Base-by-base conservation (phyloP, 2,329 filamentous ascomycete genomes). In the Lecanoromycetidae sp. region DNA sequence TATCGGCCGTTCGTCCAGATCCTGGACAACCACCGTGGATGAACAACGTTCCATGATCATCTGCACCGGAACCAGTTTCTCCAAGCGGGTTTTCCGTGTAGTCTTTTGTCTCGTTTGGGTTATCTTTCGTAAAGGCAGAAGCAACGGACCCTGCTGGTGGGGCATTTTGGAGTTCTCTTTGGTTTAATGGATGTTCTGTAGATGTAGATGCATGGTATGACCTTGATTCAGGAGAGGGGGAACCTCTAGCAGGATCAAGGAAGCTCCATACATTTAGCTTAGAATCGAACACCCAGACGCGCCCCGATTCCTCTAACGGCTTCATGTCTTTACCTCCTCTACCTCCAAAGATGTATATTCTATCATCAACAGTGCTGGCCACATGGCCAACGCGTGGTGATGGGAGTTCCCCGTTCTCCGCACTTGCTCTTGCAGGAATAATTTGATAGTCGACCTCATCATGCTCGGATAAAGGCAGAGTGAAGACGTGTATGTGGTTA, bases 341-440 rank as follows among this genome's bases (percentile, higher is more conserved):
- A 8, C 87, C 87, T 39, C 85, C 87, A 63, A 88, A 94, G 34
- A 93, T 54, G 64, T 90, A 90, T 57, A 93, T 79, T 19, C 78
- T 79, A 36, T 74, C 72, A 49, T 79, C 73, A 49, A 91, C 75
- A 1, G 78, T 72, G 10, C 80, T 75, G 0, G 81, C 77, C 27
- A 85, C 80, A 55, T 86, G 77, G 17, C 87, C 87, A 2, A 88
- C 77, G 17, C 87, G 77, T 2, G 84, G 72, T 1, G 70, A 63
- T 0, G 86, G 85, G 1, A 83, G 70, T 8, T 57, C 52, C 33
- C 47, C 51, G 9, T 59, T 55, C 27, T 61, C 59, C 23, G 58
- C 42, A 39, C 46, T 57, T n/a, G 67, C 63, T 5, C 67, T 58
- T 30, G 65, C 66, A 25, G 76, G 69, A 55, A 72, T 71, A 57